Base-by-base conservation (phyloP, 257 asterid genomes). In the Apocynum venetum region DNA sequence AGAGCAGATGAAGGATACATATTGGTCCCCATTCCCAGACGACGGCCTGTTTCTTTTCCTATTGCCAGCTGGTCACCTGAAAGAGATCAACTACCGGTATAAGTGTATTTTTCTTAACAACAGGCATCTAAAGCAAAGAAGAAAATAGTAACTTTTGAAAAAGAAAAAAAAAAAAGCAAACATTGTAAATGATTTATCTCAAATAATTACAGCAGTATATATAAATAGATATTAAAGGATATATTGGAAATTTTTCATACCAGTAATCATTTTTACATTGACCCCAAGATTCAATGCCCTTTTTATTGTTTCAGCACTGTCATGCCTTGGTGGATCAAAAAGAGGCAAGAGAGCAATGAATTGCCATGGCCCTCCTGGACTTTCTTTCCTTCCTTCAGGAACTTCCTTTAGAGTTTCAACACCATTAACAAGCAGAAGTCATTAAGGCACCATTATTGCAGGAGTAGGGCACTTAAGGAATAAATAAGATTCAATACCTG, bases 321-420 rank as follows among this genome's bases (percentile, higher is more conserved):
- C 98, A 31, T 91, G 97, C 85, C 97, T 87, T 25, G 98, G 98
- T 71, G 98, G 98, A 84, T 94, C 98, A 41, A 90, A 92, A 19
- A 94, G 93, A 77, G 98, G 98, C 96, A 94, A 85, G 77, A 94
- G 96, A 78, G 92, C 98, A 83, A 88, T 79, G 81, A 94, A 92
- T 76, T 89, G 91, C 98, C 98, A 94, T 4, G 98, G 97, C 17
- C 97, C 96, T 78, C 98, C 97, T 48, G 85, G 78, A 79, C 97
- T 91, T 78, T 92, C 97, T 83, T 92, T 94, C 3, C 87, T 83
- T 82, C 91, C 87, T 78, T 92, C 97, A 4, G 97, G 93, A 81
- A 94, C 94, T 87, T 94, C 97, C 98, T 92, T 13, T 66, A 51
- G 36, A 40, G 71, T 67, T 68, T 68, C 44, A 68, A 68, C 0